Base-by-base conservation (phyloP, 2,329 filamentous ascomycete species). In the Phialophora macrospora region DNA sequence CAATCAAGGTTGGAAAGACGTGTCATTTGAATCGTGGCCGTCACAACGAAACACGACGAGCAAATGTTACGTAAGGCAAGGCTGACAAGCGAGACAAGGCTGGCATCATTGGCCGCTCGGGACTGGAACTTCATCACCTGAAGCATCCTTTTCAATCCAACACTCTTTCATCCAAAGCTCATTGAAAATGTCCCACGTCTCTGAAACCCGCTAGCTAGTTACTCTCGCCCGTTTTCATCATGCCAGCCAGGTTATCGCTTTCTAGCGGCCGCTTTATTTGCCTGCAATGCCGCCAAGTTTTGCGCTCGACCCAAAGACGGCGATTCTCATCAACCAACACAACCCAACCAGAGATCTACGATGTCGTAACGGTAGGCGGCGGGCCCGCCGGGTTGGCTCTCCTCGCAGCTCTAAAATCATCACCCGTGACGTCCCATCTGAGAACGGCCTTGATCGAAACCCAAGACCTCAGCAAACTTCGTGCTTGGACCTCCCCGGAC, bases 331-430 rank as follows among this genome's bases (percentile, higher is more conserved):
- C 64, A 17, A 55, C 59, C 20, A 54, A 32, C 17, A 24, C 58
- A 60, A 62, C 63, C 2, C 44, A 56, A n/a, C 32, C 54, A 11
- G 91, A 96, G 70, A 88, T 97, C 73, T 97, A 95, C 81, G 93
- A 97, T 85, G 90, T 97, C 34, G 92, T 97, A 68, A 95, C 92
- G 73, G 90, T 97, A 61, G 93, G 93, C 67, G 93, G 93, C 68
- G 93, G 93, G 4, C 93, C 93, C 26, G 93, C 93, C 52, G 94
- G 94, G 62, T 83, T 99, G 64, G 96, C 92, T 74, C 85, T 96
- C 34, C 80, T 93, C 63, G 86, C 90, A 66, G 90, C 91, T 71
- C 83, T 95, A 51, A 88, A 90, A 71, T 85, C 92, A 12, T 93
- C 90, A 20, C 88, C 90, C 5, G 80, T 85, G 20, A 96, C 95